Percentiles rank a stretch among this genome's conserved stretches.
phyloP scores from a whole-genome alignment of 371 early-diverging fungal species.

The Mucor saturninus region DNA sequence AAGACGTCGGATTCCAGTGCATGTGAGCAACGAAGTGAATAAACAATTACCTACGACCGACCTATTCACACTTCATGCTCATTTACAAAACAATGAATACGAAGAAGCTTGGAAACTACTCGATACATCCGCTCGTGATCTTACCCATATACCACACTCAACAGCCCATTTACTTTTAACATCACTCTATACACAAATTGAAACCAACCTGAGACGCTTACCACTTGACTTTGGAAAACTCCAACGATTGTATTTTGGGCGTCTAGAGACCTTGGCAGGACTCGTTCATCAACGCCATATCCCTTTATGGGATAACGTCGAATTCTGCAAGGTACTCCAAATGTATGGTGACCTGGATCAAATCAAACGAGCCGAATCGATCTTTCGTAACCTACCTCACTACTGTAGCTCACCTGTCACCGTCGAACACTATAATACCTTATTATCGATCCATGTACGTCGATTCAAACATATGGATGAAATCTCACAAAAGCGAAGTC shows the following conservation, averaged over 20 bases:
- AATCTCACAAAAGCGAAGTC: constrained; percentile 21
- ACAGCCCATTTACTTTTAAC: constrained; percentile 28
- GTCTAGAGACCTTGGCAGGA: constrained; percentile 29
- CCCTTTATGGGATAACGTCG: constrained; percentile 23
- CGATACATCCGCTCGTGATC: constrained; percentile 6
- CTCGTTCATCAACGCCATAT: constrained; percentile 15
- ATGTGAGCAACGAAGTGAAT: constrained; percentile 30
- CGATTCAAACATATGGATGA: constrained; percentile 29
- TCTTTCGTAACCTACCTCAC: constrained; percentile 29
- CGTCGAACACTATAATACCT: constrained; percentile 30
- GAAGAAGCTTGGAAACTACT: constrained; percentile 38
- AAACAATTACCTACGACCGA: constrained; percentile 29
- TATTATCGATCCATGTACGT: constrained; percentile 38
- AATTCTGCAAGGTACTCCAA: constrained; percentile 34
- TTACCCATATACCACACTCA: constrained; percentile 18
- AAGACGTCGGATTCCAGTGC: constrained; percentile 33
- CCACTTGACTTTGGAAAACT: constrained; percentile 21
- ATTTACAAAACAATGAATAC: constrained; percentile 21
- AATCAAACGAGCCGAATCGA: constrained; percentile 32
- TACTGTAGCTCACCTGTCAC: constrained; percentile 25
- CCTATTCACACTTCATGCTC: constrained; percentile 30
- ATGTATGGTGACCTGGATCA: constrained; percentile 34
- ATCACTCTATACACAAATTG: constrained; percentile 26
- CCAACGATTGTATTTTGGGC: constrained; percentile 19
- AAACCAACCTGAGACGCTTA: constrained; percentile 11